Base-by-base conservation (phyloP, 2,329 filamentous ascomycete genomes). In the Fusarium fujikuroi region DNA sequence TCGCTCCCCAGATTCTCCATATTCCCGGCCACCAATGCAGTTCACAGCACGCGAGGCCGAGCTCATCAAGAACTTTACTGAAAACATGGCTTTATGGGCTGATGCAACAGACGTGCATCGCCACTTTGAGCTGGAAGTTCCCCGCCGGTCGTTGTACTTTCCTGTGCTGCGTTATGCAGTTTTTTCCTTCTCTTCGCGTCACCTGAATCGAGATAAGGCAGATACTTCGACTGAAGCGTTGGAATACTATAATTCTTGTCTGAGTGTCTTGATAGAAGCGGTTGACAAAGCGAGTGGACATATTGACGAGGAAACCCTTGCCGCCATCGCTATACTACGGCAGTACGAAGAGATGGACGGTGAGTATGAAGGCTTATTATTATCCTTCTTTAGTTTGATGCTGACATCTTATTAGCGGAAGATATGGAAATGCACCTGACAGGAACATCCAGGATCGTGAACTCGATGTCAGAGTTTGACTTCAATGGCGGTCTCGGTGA, bases 351-450 rank as follows among this genome's bases (percentile, higher is more conserved):
- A 61, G 9, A 61, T 61, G 59, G 59, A 61, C 9, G 23, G 59
- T 61, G 8, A 12, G 43, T 44, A 0, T 7, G 4, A 18, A 6
- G 2, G 2, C 7, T 44, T 44, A 30, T 30, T 5, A 2, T 30
- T 30, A 30, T 30, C 30, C 30, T 30, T 30, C 30, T 0, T 19
- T 3, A 44, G 1, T 25, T 12, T 44, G 23, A 28, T 18, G 8
- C 11, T 46, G 8, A 46, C 43, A 2, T 7, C 4, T 3, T 9
- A 0, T 2, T 2, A 61, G 59, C 59, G 7, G 39, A 61, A 2
- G 59, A 61, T 21, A 57, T 57, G 50, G 59, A 61, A 21, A 57
- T 61, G 59, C 59, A 61, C 25, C 16, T 61, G 16, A 57, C 59
- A 10, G 59, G 49, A 11, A 61, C 39, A 44, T 61, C 59, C 10